These are phyloP conservation scores for Baorangia bicolor DNA, from an alignment of 768 basidiomycete species.

Conservation along the genomic window DNA sequence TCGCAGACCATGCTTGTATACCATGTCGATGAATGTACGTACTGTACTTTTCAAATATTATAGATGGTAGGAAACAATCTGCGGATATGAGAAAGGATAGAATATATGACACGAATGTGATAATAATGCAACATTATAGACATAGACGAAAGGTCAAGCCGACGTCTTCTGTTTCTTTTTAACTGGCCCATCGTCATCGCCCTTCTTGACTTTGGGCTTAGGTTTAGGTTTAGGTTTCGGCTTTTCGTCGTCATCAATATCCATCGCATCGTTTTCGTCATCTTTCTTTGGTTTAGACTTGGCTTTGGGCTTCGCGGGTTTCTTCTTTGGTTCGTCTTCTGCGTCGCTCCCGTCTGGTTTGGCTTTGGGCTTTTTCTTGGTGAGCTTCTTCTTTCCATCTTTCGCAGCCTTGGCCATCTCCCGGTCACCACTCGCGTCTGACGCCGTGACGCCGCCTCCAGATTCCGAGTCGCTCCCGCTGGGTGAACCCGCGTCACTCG, in stretches of 20 bases:
- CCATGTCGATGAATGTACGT: constrained; percentile 17
- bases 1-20: constrained; percentile 9
- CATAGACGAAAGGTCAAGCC: constrained; percentile 21
- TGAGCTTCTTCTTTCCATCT: constrained; percentile 36
- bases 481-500: constrained; percentile 86
- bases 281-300: constrained; percentile 43
- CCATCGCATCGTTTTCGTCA: constrained; percentile 49
- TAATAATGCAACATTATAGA: not conserved
- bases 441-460: constrained; percentile 71
- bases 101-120: not conserved
- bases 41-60: constrained; percentile 24
- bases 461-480: constrained; percentile 65
- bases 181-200: constrained; percentile 51
- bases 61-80: constrained; percentile 9
- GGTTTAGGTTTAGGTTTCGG: constrained; percentile 43
- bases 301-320: constrained; percentile 42
- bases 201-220: constrained; percentile 36
- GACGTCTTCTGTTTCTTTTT: constrained; percentile 76
- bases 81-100: not conserved
- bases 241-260: constrained; percentile 43
- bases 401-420: constrained; percentile 47
- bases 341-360: constrained; percentile 43
- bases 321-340: constrained; percentile 49
- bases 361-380: constrained; percentile 45
- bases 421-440: constrained; percentile 80